Percentiles rank a stretch among this genome's conserved stretches.
These are phyloP conservation scores for Microcyclospora tardicrescens DNA, from an alignment of 2,329 filamentous ascomycete species.

Conservation along the genomic window DNA sequence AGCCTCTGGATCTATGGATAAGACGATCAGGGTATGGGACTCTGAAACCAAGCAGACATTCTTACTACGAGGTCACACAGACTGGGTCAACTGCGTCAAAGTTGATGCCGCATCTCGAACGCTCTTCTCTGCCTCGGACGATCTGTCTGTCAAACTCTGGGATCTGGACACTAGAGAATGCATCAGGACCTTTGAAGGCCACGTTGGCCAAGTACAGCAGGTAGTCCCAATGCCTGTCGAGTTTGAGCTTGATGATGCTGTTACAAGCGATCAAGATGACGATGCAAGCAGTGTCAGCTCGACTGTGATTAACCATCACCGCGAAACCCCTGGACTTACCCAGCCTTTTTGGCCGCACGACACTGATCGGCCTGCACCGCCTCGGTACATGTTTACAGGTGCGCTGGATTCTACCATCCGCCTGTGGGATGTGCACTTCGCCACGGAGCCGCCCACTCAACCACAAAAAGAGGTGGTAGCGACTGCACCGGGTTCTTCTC, in stretches of 20 bases:
- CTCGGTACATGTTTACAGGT: constrained; percentile 84
- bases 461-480: constrained; percentile 6
- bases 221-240: constrained; percentile 71
- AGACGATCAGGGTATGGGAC: constrained; percentile 84
- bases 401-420: constrained; percentile 84
- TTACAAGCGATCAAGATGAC: constrained; percentile 43
- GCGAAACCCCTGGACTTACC: constrained; percentile 4
- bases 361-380: constrained; percentile 56
- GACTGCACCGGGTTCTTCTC: constrained; percentile 1
- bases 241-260: constrained; percentile 68
- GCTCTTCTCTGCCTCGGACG: constrained; percentile 84
- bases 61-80: constrained; percentile 67
- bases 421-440: constrained; percentile 63
- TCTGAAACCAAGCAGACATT: constrained; percentile 73
- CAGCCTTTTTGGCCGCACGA: constrained; percentile 46
- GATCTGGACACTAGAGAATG: constrained; percentile 74
- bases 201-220: constrained; percentile 92
- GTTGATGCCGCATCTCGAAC: constrained; percentile 62
- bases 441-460: constrained; percentile 1
- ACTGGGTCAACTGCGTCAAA: constrained; percentile 95
- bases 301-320: constrained; percentile 9
- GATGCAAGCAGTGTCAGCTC: constrained; percentile 21
- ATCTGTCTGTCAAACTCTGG: constrained; percentile 84
- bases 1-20: constrained; percentile 80
- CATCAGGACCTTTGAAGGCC: constrained; percentile 67